Percentiles rank a stretch among this genome's conserved stretches.
Conservation (phyloP, 768 basidiomycete genomes). For the Pleurotus pulmonarius region DNA sequence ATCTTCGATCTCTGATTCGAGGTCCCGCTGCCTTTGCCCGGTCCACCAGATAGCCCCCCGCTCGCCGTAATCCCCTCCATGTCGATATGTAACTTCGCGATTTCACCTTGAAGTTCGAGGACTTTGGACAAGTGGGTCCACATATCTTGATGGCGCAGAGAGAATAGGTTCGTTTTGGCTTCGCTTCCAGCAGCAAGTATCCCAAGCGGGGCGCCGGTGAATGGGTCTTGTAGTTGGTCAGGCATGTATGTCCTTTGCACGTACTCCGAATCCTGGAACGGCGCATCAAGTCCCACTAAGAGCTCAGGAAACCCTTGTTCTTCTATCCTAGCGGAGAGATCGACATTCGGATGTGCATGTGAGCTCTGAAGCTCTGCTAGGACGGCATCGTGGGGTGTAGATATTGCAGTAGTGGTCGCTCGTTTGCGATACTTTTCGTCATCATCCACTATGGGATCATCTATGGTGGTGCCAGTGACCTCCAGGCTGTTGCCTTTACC, state of each 20-base stretch:
- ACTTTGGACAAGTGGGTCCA: slow-evolving; percentile 70
- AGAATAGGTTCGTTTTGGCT: slow-evolving; percentile 15
- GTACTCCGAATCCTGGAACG: slow-evolving; percentile 5
- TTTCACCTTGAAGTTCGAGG: slow-evolving; percentile 68
- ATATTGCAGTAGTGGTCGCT: slow-evolving; percentile 18
- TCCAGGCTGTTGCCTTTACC: too few relatives aligned
- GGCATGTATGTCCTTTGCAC: neutral
- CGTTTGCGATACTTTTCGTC: slow-evolving; percentile 2
- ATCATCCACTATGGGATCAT: neutral
- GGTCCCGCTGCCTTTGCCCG: slow-evolving; percentile 20
- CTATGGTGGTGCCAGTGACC: neutral
- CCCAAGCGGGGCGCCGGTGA: slow-evolving; percentile 41
- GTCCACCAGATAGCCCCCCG: slow-evolving; percentile 30
- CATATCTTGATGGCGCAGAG: slow-evolving; percentile 41
- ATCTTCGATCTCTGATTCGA: slow-evolving; percentile 7
- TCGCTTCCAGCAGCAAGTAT: slow-evolving; percentile 19
- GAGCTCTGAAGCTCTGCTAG: slow-evolving; percentile 47
- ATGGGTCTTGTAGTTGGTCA: slow-evolving; percentile 38
- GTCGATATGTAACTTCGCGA: slow-evolving; percentile 67
- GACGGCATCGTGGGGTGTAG: slow-evolving; percentile 62
- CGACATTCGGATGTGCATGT: slow-evolving; percentile 9
- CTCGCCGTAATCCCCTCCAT: slow-evolving; percentile 65
- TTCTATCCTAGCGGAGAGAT: slow-evolving; percentile 11
- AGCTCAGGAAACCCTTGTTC: neutral
- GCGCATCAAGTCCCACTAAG: neutral